A percentile compares a stretch with the other conserved stretches of the same genome.
Evolutionary conservation across 192 early-diverging fungal genomes (phyloP).

Genomic region (Podila horticola): DNA sequence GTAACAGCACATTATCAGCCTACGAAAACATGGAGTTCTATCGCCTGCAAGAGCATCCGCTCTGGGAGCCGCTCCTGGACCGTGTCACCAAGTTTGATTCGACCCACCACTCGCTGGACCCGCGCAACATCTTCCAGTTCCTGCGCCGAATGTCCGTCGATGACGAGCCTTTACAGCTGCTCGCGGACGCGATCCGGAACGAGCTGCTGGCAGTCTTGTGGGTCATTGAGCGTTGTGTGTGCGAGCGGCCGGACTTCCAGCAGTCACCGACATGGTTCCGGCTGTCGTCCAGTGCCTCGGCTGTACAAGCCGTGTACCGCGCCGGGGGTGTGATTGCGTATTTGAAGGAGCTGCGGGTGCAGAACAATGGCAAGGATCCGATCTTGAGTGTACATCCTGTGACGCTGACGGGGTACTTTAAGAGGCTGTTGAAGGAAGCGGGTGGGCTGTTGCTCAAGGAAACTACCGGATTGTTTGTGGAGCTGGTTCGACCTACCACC

Average conservation of each 20-base stretch:
- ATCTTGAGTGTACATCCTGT: conserved; percentile 31
- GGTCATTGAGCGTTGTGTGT: conserved; percentile 36
- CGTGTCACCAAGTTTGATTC: conserved; percentile 44
- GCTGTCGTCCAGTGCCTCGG: conserved; percentile 38
- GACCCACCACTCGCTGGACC: conserved; percentile 29
- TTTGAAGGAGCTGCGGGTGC: conserved; percentile 15
- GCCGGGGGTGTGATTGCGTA: conserved; percentile 34
- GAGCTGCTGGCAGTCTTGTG: conserved; percentile 39
- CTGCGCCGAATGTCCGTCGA: conserved; percentile 25
- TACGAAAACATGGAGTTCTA: conserved; percentile 38
- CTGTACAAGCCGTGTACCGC: conserved; percentile 18
- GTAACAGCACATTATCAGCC: conserved; percentile 4
- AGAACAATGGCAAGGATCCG: conserved; percentile 20
- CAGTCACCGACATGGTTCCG: conserved; percentile 51
- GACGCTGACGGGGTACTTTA: conserved; percentile 44
- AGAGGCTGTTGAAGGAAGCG: conserved; percentile 25
- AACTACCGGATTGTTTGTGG: conserved; percentile 34
- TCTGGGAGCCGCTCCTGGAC: conserved; percentile 49
- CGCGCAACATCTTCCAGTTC: conserved; percentile 39
- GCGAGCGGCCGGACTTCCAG: conserved; percentile 26
- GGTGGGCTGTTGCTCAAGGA: conserved; percentile 37
- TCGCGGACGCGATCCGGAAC: conserved; percentile 8
- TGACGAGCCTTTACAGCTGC: background rate
- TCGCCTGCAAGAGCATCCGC: conserved; percentile 19
- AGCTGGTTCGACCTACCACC: conserved; percentile 26